Percentiles rank a stretch among this genome's conserved stretches.
phyloP scores from a whole-genome alignment of 495 filamentous ascomycete genomes.

The Annulohypoxylon stygium region DNA sequence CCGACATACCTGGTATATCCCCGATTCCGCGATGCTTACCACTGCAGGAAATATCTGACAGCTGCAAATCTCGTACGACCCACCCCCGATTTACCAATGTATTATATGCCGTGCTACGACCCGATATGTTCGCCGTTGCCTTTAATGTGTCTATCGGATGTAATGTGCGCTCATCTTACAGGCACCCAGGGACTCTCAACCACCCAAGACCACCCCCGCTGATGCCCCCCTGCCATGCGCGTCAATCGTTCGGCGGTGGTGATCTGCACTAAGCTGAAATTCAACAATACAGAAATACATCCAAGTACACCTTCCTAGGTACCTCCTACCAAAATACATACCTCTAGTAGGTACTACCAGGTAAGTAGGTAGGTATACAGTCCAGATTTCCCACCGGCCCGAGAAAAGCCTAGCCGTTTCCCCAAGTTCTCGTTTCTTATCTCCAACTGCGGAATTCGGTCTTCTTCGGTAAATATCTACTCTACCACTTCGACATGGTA shows the following conservation, averaged over 20 bases:
- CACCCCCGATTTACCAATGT: slow-evolving; percentile 39
- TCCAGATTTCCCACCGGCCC: slow-evolving; percentile 14
- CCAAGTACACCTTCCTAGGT: too few species aligned
- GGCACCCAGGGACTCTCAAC: slow-evolving; percentile 9
- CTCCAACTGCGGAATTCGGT: slow-evolving; percentile 18
- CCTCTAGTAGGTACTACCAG: not conserved
- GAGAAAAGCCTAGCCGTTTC: slow-evolving; percentile 12
- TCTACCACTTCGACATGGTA: not conserved
- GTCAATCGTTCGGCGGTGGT: slow-evolving; percentile 29
- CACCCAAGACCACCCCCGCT: slow-evolving; percentile 6
- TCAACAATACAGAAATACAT: not conserved
- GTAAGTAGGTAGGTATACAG: slow-evolving; percentile 9
- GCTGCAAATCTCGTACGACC: slow-evolving; percentile 48
- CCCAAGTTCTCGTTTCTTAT: slow-evolving; percentile 2
- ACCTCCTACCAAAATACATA: too few species aligned
- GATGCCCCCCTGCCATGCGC: slow-evolving; percentile 22
- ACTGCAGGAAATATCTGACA: slow-evolving; percentile 40
- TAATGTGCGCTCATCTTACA: slow-evolving; percentile 18
- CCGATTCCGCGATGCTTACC: not conserved
- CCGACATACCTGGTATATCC: slow-evolving; percentile 3
- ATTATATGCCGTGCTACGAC: slow-evolving; percentile 34
- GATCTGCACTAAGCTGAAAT: slow-evolving; percentile 31
- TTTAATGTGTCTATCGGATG: slow-evolving; percentile 6
- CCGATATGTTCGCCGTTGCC: not conserved
- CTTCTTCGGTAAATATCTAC: not conserved